Base-by-base conservation (phyloP, 192 early-diverging fungal genomes). In the Backusella tuberculispora region DNA sequence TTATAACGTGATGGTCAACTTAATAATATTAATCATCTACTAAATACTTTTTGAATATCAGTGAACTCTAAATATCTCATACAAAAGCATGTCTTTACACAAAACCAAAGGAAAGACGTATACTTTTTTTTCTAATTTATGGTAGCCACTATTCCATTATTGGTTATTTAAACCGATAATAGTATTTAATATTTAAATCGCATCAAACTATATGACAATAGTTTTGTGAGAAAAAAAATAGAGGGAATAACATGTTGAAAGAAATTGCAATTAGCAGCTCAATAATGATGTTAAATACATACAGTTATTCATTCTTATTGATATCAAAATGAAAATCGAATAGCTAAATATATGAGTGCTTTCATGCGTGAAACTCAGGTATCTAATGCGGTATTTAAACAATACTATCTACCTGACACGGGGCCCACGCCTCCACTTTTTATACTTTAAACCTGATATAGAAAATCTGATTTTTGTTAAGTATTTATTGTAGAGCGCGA, bases 131-230 rank as follows among this genome's bases (percentile, higher is more conserved):
- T 60, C 26, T 60, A 26, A 19, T 53, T 48, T 17, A n/a, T 60
- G 53, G 9, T 60, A 7, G 8, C 53, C 53, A 60, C 53, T 26
- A 60, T 24, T 60, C 53, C 26, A 60, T 60, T 26, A 60, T 60
- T 60, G 53, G 53, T 26, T 60, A 60, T 60, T 60, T 60, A 60
- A 60, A 60, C 53, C 24, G 53, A 26, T 60, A 60, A 60, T 60
- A 3, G 53, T 56, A 56, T 56, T 56, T 56, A 56, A 56, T 56
- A 56, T 17, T 26, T 60, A 13, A 60, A 60, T 24, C 26, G 26
- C 26, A 46, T 14, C 26, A 60, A 60, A 4, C 4, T 60, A 5
- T 60, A 50, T 15, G n/a, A 0, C 29, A 34, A 60, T 60, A 2
- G 24, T 5, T 4, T 4, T 24, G 26, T 26, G 21, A 8, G 21